Base-by-base conservation (phyloP, 768 basidiomycete genomes). In the Agrocybe pediades region DNA sequence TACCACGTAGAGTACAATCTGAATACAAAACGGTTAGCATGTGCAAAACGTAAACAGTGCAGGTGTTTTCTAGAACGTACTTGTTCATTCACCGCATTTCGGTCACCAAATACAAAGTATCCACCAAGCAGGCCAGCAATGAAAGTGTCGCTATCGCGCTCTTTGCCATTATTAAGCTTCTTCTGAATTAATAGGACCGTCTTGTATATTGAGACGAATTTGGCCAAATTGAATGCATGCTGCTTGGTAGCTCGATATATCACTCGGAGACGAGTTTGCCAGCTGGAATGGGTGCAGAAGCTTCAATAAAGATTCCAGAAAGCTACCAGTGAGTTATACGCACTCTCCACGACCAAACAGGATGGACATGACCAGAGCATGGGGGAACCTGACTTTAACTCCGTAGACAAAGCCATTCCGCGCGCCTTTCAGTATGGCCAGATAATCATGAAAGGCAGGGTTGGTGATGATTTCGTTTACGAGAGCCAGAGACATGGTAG, bases 1-100 rank as follows among this genome's bases (percentile, higher is more conserved):
- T 53, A 90, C 85, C 56, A 99, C 92, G 66, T 98, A 99, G 55
- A 99, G 85, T 19, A 98, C 97, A 62, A 98, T 97, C 92, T 97
- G 57, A 46, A 50, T 55, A 55, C 59, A 58, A 55, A 49, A 43
- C 2, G 44, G 46, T 26, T 24, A 53, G 27, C 24, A 54, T 27
- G 41, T 29, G 41, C 25, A 33, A 17, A 42, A 16, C 15, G 27
- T 3, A 41, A 17, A 46, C 43, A 42, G 36, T 20, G 25, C 25
- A 41, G 40, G 15, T 11, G 26, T 19, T 40, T 55, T 27, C 47
- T 11, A 3, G 40, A 21, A 73, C 84, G 33, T 61, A 92, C 94
- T 84, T 95, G 92, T 68, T 95, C 94, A 60, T 95, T 95, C 56
- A 95, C 86, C 16, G 92, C 90, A 53, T 84, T 90, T 52, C 92